Conservation (phyloP, 2,329 filamentous ascomycete species). For the Proliferodiscus dingleyae region DNA sequence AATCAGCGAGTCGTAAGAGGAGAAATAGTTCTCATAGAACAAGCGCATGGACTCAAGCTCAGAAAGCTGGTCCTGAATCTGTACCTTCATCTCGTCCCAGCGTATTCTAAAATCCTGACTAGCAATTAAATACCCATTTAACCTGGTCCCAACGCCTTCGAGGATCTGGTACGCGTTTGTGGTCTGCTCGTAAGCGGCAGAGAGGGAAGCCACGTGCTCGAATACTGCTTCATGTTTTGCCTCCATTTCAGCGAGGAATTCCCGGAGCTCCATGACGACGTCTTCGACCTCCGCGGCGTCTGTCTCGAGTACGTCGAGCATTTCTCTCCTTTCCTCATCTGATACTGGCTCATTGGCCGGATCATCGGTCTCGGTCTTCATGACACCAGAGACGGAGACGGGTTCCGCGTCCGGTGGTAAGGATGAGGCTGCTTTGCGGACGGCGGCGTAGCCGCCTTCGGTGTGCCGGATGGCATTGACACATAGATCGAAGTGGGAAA, state of each 20-base stretch:
- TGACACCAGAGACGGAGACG: conserved; percentile 63
- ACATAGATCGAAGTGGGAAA: conserved; percentile 87
- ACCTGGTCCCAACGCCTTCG: conserved; percentile 59
- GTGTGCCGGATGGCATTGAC: conserved; percentile 88
- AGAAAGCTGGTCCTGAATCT: conserved; percentile 62
- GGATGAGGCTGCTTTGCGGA: conserved; percentile 62
- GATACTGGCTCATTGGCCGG: conserved; percentile 60
- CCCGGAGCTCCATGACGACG: conserved; percentile 66
- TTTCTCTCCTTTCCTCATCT: conserved; percentile 71
- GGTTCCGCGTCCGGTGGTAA: conserved; percentile 43
- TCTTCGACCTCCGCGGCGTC: conserved; percentile 65
- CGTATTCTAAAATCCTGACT: conserved; percentile 57
- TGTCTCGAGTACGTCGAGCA: conserved; percentile 73
- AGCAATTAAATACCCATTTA: conserved; percentile 61
- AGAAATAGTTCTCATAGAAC: conserved; percentile 85
- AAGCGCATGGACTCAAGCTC: conserved; percentile 72
- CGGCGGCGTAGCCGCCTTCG: conserved; percentile 70
- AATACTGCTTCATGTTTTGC: conserved; percentile 58
- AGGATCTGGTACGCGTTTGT: conserved; percentile 61
- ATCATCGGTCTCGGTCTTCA: conserved; percentile 49
- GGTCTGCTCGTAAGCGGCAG: conserved; percentile 52
- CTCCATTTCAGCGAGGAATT: conserved; percentile 74
- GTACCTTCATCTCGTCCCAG: conserved; percentile 71
- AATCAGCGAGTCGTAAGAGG: conserved; percentile 78
- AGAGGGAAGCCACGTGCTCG: conserved; percentile 55